Evolutionary conservation across 495 filamentous ascomycete species (phyloP).

Genomic region (Chlorociboria aeruginascens): DNA sequence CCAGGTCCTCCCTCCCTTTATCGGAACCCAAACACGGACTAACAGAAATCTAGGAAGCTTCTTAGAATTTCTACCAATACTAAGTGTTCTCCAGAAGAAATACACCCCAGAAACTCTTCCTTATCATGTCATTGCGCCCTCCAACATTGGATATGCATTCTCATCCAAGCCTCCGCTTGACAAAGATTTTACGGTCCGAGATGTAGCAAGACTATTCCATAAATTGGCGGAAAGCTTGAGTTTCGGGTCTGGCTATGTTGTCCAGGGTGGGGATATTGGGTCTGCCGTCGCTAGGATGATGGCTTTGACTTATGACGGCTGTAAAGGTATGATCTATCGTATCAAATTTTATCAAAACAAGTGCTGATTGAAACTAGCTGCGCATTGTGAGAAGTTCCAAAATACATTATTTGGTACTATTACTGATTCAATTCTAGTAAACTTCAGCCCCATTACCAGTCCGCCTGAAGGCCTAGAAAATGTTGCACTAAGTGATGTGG

Average conservation of each 20-base stretch:
- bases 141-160: constrained; percentile 49
- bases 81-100: constrained; percentile 32
- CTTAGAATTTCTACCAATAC: constrained; percentile 38
- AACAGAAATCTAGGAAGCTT: constrained; percentile 29
- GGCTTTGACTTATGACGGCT: constrained; percentile 21
- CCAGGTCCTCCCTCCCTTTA: constrained; percentile 28
- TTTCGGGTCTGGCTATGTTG: constrained; percentile 47
- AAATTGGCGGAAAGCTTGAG: constrained; percentile 48
- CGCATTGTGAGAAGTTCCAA: constrained; percentile 22
- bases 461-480: not conserved
- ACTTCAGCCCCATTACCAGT: not conserved
- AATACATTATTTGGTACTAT: not conserved
- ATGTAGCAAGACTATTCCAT: constrained; percentile 38
- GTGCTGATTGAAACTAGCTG: constrained; percentile 10
- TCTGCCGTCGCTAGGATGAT: constrained; percentile 35
- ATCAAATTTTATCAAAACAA: not conserved
- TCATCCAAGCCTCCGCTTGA: constrained; percentile 40
- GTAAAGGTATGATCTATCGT: constrained; percentile 19
- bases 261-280: constrained; percentile 58
- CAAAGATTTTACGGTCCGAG: constrained; percentile 29
- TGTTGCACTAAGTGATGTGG: constrained; percentile 19
- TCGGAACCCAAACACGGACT: not conserved
- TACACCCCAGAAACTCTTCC: constrained; percentile 44
- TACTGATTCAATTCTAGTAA: not conserved
- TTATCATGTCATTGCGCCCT: constrained; percentile 56